Conservation (phyloP, 441 rosid species). For the Erodium moschatum region DNA sequence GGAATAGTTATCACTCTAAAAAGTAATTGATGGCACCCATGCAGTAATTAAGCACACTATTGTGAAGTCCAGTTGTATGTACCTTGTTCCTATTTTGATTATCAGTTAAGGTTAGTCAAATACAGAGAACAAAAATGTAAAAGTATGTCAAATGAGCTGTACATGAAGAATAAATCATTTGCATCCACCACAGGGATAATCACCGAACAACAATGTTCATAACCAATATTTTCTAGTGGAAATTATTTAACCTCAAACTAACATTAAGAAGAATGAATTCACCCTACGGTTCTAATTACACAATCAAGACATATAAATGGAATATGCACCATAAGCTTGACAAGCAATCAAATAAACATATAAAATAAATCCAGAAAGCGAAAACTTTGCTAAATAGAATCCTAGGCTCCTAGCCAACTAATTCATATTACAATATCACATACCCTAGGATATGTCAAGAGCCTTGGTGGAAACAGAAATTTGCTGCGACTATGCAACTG, state of each 20-base stretch:
- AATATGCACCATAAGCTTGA: neutral
- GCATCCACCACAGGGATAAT: constrained; percentile 6
- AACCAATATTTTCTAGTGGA: neutral
- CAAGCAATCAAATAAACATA: neutral
- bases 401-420: neutral
- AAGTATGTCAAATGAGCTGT: constrained; percentile 2
- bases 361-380: neutral
- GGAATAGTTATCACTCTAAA: neutral
- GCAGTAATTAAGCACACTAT: neutral
- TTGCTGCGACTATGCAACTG: constrained; percentile 22
- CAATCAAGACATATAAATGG: neutral
- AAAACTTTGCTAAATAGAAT: neutral
- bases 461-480: constrained; percentile 24
- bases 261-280: neutral
- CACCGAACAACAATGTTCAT: neutral
- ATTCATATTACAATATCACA: constrained; percentile 15
- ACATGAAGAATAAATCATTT: neutral
- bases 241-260: neutral
- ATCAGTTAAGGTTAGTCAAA: neutral
- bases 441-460: constrained; percentile 31
- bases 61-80: neutral
- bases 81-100: neutral
- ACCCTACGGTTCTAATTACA: neutral
- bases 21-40: neutral
- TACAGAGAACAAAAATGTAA: constrained; percentile 3